Percentiles rank a stretch among this genome's conserved stretches.
Conservation (phyloP, 495 filamentous ascomycete genomes). For the Xylaria telfairii region DNA sequence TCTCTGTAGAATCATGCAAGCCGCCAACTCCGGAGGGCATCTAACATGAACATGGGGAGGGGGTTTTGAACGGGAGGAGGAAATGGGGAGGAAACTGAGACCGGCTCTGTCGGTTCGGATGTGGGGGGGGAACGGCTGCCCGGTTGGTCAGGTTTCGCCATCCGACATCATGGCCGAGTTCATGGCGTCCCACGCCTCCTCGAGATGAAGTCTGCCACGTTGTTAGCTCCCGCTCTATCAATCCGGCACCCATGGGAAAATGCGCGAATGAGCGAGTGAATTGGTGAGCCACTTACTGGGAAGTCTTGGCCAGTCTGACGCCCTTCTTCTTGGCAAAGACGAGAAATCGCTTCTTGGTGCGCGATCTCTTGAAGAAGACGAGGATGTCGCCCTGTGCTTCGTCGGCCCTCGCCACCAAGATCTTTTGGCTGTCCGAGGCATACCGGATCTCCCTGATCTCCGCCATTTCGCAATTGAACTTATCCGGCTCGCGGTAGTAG, state of each 20-base stretch:
- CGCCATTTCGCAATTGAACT: slow-evolving; percentile 47
- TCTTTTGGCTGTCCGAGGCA: slow-evolving; percentile 38
- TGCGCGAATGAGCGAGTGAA: neutral
- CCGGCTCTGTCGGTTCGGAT: neutral
- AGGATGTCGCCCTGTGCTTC: slow-evolving; percentile 43
- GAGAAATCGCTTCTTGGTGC: slow-evolving; percentile 55
- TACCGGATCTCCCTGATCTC: slow-evolving; percentile 49
- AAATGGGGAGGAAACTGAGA: neutral
- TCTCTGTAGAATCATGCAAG: slow-evolving; percentile 10
- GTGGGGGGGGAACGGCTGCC: neutral
- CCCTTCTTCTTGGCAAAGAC: slow-evolving; percentile 47
- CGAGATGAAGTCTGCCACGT: slow-evolving; percentile 26
- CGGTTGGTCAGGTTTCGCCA: slow-evolving; percentile 21
- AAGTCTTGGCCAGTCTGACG: slow-evolving; percentile 43
- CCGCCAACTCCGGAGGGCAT: slow-evolving; percentile 19
- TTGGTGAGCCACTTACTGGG: slow-evolving; percentile 34
- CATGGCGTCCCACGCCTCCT: slow-evolving; percentile 35
- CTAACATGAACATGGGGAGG: neutral
- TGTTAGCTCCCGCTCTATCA: slow-evolving; percentile 21
- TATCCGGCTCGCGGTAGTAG: slow-evolving; percentile 51
- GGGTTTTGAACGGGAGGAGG: neutral
- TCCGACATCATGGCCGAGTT: slow-evolving; percentile 33
- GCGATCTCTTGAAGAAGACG: slow-evolving; percentile 51
- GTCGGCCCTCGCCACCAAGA: slow-evolving; percentile 41
- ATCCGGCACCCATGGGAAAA: neutral